Evolutionary conservation across 2,329 filamentous ascomycete genomes (phyloP).

Genomic region (Dryadomyces quercivorus): DNA sequence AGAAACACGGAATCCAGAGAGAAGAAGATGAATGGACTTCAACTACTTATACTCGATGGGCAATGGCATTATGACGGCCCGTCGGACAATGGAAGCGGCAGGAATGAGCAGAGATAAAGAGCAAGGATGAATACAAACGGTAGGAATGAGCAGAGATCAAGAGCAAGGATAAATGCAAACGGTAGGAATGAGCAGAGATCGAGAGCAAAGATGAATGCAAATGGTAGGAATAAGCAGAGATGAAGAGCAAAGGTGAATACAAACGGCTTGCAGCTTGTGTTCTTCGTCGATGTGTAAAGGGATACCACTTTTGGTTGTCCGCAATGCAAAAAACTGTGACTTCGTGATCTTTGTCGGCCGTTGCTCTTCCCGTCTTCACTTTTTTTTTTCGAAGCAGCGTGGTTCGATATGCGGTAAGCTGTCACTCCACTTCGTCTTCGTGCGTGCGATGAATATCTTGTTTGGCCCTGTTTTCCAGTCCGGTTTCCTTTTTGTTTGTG

Average conservation of each 20-base stretch:
- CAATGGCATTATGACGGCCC: background rate
- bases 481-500: conserved; percentile 1
- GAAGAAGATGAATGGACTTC: background rate
- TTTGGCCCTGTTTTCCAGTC: too few relatives aligned
- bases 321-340: background rate
- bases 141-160: background rate
- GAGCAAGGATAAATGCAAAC: background rate
- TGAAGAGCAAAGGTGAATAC: background rate
- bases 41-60: background rate
- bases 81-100: background rate
- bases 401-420: background rate
- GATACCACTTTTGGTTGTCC: background rate
- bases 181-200: background rate
- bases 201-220: background rate
- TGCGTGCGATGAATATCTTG: background rate
- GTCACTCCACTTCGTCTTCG: background rate
- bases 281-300: background rate
- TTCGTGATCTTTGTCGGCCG: background rate
- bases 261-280: background rate
- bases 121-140: background rate
- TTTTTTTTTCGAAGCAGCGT: background rate
- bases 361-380: background rate
- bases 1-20: background rate
- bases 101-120: background rate
- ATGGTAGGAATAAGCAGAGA: background rate